Conservation (phyloP, 805 yeast species). For the Candida methanosorbosa region DNA sequence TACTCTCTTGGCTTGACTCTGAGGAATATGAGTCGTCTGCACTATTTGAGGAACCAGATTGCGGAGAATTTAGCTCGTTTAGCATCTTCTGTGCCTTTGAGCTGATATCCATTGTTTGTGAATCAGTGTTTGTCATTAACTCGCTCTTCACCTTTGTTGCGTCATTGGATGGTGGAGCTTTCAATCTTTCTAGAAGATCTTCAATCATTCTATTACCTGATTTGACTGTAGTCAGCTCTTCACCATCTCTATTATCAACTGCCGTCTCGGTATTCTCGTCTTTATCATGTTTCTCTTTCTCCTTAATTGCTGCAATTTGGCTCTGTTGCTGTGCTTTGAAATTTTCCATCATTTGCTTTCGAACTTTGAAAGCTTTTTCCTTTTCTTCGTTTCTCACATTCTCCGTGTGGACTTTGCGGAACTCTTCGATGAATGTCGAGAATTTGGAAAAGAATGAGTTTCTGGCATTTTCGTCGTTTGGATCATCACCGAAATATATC, state of each 20-base stretch:
- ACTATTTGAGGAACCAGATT: no score
- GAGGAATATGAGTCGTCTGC: no score
- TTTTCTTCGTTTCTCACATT: constrained; percentile 64
- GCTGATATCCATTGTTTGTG: constrained; percentile 9
- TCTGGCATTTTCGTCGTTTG: constrained; percentile 40
- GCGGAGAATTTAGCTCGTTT: no score
- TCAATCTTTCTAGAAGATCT: constrained; percentile 13
- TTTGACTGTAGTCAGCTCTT: background rate
- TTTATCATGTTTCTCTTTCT: no score
- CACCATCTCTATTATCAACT: no score
- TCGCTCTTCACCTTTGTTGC: no score
- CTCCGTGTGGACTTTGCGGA: constrained; percentile 56
- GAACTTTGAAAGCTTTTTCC: constrained; percentile 50
- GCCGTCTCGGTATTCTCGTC: background rate
- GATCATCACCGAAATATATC: constrained; percentile 68
- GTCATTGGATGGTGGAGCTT: no score
- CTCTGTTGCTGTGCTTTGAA: constrained; percentile 2
- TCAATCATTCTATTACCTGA: constrained; percentile 11
- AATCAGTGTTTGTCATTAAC: no score
- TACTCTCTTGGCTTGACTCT: no score
- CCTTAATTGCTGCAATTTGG: no score
- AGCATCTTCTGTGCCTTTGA: constrained; percentile 16
- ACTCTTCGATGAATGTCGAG: constrained; percentile 49
- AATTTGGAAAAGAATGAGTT: constrained; percentile 57
- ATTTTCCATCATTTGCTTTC: constrained; percentile 46